These are phyloP conservation scores for Flaveria robusta DNA, from an alignment of 129 eudicot genomes.

Conservation along the genomic window DNA sequence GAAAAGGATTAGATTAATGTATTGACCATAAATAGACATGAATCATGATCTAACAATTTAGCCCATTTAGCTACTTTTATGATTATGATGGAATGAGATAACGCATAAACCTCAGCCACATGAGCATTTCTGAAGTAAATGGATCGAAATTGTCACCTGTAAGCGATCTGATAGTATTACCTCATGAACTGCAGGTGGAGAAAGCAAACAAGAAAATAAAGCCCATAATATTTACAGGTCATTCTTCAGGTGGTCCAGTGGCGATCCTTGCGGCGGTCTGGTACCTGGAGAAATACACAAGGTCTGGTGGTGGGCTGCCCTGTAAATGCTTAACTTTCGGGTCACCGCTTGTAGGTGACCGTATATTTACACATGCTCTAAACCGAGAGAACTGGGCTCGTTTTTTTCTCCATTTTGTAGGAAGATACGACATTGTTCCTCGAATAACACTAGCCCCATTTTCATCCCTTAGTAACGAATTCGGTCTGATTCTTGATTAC, in stretches of 20 bases:
- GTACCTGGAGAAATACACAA: slow-evolving; percentile 65
- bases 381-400: slow-evolving; percentile 69
- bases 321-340: slow-evolving; percentile 66
- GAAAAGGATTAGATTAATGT: no score
- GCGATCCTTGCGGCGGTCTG: slow-evolving; percentile 81
- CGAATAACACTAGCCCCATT: slow-evolving; percentile 73
- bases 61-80: no score
- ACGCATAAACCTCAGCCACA: no score
- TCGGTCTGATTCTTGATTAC: slow-evolving; percentile 48
- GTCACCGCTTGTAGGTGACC: slow-evolving; percentile 69
- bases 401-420: slow-evolving; percentile 66
- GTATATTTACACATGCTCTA: slow-evolving; percentile 67
- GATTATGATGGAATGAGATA: no score
- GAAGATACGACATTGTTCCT: slow-evolving; percentile 72
- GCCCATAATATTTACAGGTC: slow-evolving; percentile 74
- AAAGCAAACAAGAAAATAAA: slow-evolving; percentile 49
- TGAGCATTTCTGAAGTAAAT: no score
- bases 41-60: no score
- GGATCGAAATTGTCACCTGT: neutral
- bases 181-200: slow-evolving; percentile 55
- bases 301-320: slow-evolving; percentile 12
- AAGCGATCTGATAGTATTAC: no score
- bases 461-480: slow-evolving; percentile 38
- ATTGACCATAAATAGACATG: no score
- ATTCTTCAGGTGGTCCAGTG: slow-evolving; percentile 74